phyloP scores from a whole-genome alignment of 805 yeast genomes.

The Starmerella vitae region DNA sequence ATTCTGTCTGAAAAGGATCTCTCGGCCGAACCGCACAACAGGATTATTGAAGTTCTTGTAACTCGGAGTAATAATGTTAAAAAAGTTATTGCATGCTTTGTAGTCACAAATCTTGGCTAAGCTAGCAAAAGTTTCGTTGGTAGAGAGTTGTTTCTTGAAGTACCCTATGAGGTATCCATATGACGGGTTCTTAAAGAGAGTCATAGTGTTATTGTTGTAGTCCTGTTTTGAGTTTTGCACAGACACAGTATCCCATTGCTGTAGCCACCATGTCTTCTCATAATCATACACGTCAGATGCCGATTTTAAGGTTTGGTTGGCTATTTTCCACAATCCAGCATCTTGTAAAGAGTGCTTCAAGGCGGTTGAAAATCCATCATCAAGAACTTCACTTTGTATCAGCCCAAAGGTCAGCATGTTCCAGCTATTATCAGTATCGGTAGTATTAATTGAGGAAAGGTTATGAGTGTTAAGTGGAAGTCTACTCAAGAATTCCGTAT shows the following conservation, averaged over 20 bases:
- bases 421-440: conserved; percentile 2
- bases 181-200: conserved; percentile 39
- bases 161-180: conserved; percentile 23
- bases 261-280: conserved; percentile 51
- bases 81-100: neutral
- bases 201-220: conserved; percentile 27
- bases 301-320: neutral
- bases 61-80: neutral
- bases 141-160: neutral
- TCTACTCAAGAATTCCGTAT: neutral
- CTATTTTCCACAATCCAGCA: conserved; percentile 15
- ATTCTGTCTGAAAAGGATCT: conserved; percentile 24
- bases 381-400: conserved; percentile 4
- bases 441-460: neutral
- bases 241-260: conserved; percentile 45
- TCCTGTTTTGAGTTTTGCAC: conserved; percentile 22
- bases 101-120: neutral
- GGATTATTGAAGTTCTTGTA: neutral
- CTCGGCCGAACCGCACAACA: conserved; percentile 12
- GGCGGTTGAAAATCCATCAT: neutral
- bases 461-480: neutral
- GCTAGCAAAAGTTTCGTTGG: neutral
- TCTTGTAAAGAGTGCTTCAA: neutral
- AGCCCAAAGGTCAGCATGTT: conserved; percentile 7
- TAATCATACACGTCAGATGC: conserved; percentile 9